These are phyloP conservation scores for Hypoxylon sp. DNA, from an alignment of 2,329 filamentous ascomycete species.

Conservation along the genomic window DNA sequence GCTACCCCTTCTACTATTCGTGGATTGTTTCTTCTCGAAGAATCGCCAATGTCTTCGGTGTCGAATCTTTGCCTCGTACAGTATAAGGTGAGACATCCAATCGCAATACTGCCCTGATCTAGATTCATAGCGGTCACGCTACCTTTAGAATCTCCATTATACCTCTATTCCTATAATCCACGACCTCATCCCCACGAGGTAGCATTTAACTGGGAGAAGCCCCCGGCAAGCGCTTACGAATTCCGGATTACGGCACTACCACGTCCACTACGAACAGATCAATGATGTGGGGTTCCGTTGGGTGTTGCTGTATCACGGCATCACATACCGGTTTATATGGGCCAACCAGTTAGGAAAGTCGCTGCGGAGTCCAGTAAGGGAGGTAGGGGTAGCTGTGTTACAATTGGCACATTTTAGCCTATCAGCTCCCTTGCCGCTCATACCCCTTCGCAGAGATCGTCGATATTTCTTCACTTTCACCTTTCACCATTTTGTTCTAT, in stretches of 20 bases:
- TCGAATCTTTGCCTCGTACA: slow-evolving; percentile 9
- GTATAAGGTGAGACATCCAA: slow-evolving; percentile 16
- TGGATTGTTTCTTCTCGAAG: not conserved
- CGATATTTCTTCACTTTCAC: slow-evolving; percentile 17
- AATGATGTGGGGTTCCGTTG: slow-evolving; percentile 33
- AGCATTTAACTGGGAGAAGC: slow-evolving; percentile 28
- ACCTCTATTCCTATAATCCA: slow-evolving; percentile 2
- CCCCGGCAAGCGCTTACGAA: slow-evolving; percentile 41
- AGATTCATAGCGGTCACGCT: not conserved
- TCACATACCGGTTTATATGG: slow-evolving; percentile 21
- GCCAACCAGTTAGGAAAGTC: slow-evolving; percentile 32
- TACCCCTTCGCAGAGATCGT: slow-evolving; percentile 33
- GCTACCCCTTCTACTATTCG: not conserved
- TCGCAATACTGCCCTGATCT: slow-evolving; percentile 32
- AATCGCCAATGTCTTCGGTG: not conserved
- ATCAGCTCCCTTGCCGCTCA: slow-evolving; percentile 31
- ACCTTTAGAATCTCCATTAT: not conserved
- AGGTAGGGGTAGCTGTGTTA: slow-evolving; percentile 29
- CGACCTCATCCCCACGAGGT: slow-evolving; percentile 20
- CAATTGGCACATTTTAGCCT: slow-evolving; percentile 31
- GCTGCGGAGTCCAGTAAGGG: slow-evolving; percentile 27
- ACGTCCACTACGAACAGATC: slow-evolving; percentile 24
- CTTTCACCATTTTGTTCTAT: slow-evolving; percentile 28
- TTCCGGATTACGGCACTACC: slow-evolving; percentile 26
- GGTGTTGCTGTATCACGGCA: slow-evolving; percentile 20